Conservation (phyloP, 192 early-diverging fungal genomes). For the Linnemannia schmuckeri region DNA sequence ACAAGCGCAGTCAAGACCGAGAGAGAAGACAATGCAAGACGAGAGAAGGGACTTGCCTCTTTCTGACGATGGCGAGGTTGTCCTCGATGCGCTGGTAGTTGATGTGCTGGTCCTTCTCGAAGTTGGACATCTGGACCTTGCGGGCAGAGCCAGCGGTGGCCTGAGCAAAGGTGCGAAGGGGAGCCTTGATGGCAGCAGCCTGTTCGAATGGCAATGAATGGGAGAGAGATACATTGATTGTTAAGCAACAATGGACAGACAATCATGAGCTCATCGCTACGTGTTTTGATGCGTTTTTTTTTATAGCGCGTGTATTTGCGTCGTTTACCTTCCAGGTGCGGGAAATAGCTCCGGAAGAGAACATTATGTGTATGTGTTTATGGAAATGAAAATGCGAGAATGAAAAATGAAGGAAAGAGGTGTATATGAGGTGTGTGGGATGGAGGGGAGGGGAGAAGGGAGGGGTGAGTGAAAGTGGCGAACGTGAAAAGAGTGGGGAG, state of each 20-base stretch:
- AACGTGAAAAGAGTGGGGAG: conserved; percentile 9
- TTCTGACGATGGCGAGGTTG: conserved; percentile 94
- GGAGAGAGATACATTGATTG: neutral
- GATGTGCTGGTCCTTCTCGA: conserved; percentile 94
- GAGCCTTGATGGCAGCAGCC: conserved; percentile 57
- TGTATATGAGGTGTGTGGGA: neutral
- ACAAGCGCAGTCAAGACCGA: no score
- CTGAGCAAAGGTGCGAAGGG: conserved; percentile 68
- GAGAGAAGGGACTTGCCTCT: conserved; percentile 74
- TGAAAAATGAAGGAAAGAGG: neutral
- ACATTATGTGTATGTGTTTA: conserved; percentile 37
- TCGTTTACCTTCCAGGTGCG: conserved; percentile 55
- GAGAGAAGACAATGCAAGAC: neutral
- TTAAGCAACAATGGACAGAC: neutral
- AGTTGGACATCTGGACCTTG: conserved; percentile 93
- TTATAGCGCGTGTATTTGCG: neutral
- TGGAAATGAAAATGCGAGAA: conserved; percentile 3
- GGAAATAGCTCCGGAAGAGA: conserved; percentile 53
- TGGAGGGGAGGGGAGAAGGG: neutral
- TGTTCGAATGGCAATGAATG: neutral
- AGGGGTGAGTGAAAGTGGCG: conserved; percentile 12
- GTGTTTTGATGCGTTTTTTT: neutral
- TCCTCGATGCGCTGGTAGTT: conserved; percentile 98
- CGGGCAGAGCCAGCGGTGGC: conserved; percentile 61
- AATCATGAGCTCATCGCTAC: neutral